Conservation (phyloP, 1,284 basidiomycete genomes). For the Boletus semigastroideus region DNA sequence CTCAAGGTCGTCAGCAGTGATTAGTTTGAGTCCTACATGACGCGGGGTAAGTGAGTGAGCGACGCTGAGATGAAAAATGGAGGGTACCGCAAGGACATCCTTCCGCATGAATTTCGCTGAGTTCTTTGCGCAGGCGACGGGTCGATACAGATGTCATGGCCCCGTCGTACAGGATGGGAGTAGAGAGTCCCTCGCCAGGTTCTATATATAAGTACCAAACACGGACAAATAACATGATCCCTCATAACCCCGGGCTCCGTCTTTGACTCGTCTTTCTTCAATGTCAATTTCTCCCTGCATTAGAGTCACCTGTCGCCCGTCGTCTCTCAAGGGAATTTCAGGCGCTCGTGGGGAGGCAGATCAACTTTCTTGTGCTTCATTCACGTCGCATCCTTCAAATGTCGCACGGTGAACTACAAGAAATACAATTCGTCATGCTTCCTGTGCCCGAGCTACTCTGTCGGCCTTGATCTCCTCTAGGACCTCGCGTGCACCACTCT, state of each 20-base stretch:
- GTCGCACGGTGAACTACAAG: conserved; percentile 36
- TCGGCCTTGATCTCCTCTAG: conserved; percentile 77
- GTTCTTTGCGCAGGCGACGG: conserved; percentile 69
- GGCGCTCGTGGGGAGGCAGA: conserved; percentile 55
- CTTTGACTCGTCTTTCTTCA: not conserved
- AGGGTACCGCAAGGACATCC: conserved; percentile 69
- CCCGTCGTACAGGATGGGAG: conserved; percentile 20
- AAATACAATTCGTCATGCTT: conserved; percentile 16
- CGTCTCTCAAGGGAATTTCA: conserved; percentile 35
- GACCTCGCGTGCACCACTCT: conserved; percentile 72
- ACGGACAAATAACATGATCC: conserved; percentile 23
- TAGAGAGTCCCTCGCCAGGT: not conserved
- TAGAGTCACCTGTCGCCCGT: conserved; percentile 45
- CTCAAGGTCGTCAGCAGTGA: conserved; percentile 71
- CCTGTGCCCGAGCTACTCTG: conserved; percentile 53
- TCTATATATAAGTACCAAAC: conserved; percentile 15
- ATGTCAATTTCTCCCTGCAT: conserved; percentile 35
- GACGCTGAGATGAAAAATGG: not conserved
- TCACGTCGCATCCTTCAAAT: conserved; percentile 24
- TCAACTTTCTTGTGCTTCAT: conserved; percentile 33
- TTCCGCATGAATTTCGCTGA: conserved; percentile 66
- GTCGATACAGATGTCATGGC: conserved; percentile 57
- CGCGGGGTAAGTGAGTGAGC: conserved; percentile 4
- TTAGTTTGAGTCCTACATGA: conserved; percentile 60
- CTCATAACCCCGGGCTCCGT: conserved; percentile 12